phyloP scores from a whole-genome alignment of 805 yeast species.

The Brettanomyces naardenensis region DNA sequence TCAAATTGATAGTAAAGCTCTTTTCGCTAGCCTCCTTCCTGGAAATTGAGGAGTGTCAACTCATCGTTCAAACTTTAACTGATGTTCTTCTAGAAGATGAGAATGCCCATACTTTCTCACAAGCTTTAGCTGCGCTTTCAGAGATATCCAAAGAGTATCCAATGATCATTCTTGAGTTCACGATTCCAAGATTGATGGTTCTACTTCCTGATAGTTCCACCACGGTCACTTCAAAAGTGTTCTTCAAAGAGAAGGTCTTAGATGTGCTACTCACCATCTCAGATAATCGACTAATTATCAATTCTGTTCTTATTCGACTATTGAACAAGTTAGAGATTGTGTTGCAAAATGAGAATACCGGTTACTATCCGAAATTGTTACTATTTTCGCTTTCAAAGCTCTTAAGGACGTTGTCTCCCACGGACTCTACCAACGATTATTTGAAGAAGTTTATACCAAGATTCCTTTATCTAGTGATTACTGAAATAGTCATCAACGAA shows the following conservation, averaged over 20 bases:
- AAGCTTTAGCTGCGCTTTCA: slow-evolving; percentile 48
- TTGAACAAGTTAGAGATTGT: slow-evolving; percentile 29
- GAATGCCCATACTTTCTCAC: slow-evolving; percentile 43
- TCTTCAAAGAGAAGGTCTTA: slow-evolving; percentile 26
- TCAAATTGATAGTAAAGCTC: slow-evolving; percentile 55
- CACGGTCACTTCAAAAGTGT: not conserved
- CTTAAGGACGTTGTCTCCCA: slow-evolving; percentile 9
- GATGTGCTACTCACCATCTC: slow-evolving; percentile 31
- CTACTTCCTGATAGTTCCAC: slow-evolving; percentile 35
- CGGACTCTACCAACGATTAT: slow-evolving; percentile 26
- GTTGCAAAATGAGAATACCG: not conserved
- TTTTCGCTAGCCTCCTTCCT: slow-evolving; percentile 43
- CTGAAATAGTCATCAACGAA: slow-evolving; percentile 4
- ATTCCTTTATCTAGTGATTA: slow-evolving; percentile 20
- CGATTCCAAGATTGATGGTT: slow-evolving; percentile 44
- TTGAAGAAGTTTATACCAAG: slow-evolving; percentile 35
- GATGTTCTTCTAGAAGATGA: slow-evolving; percentile 47
- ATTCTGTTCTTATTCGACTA: slow-evolving; percentile 35
- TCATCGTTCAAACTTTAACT: slow-evolving; percentile 57
- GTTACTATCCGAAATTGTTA: slow-evolving; percentile 1
- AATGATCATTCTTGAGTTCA: slow-evolving; percentile 38
- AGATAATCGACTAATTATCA: slow-evolving; percentile 35
- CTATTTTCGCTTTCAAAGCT: slow-evolving; percentile 7
- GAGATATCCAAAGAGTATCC: slow-evolving; percentile 32
- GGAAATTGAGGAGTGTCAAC: slow-evolving; percentile 37